Percentiles rank a stretch among this genome's conserved stretches.
Evolutionary conservation across 1,139 yeast genomes (phyloP).

Genomic region (Zygosaccharomyces sapae): DNA sequence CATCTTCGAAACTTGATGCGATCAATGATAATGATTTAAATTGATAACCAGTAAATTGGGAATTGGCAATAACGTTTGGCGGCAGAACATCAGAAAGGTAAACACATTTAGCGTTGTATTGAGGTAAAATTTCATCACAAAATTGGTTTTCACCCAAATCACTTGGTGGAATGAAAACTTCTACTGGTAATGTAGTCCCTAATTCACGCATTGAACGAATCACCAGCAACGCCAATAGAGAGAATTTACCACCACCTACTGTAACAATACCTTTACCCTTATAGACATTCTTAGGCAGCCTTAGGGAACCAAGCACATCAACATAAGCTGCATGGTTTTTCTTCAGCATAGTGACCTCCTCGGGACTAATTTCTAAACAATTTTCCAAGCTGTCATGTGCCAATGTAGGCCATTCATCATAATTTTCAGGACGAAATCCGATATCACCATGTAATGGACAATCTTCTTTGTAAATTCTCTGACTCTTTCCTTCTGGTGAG

Average conservation of each 20-base stretch:
- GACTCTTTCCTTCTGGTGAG: conserved; percentile 28
- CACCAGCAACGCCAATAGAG: conserved; percentile 66
- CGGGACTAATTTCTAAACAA: conserved; percentile 42
- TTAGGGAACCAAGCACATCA: conserved; percentile 44
- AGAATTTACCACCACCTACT: conserved; percentile 77
- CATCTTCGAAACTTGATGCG: conserved; percentile 71
- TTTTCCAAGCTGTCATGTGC: conserved; percentile 23
- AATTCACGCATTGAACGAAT: conserved; percentile 59
- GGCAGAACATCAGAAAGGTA: conserved; percentile 57
- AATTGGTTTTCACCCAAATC: conserved; percentile 64
- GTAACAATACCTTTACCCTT: conserved; percentile 75
- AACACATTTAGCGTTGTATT: conserved; percentile 65
- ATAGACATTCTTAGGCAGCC: conserved; percentile 47
- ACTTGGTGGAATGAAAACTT: conserved; percentile 64
- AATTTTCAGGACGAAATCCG: conserved; percentile 27
- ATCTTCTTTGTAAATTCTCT: conserved; percentile 20
- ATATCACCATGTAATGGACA: conserved; percentile 29
- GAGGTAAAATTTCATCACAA: conserved; percentile 63
- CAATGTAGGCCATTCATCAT: conserved; percentile 25
- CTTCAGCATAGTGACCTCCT: conserved; percentile 47
- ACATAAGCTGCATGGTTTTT: conserved; percentile 53
- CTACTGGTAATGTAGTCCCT: conserved; percentile 69
- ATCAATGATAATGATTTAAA: conserved; percentile 72
- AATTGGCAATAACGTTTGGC: conserved; percentile 40
- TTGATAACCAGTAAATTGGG: conserved; percentile 67